phyloP scores from a whole-genome alignment of 2,329 filamentous ascomycete species.

The Aaosphaeria arxii region DNA sequence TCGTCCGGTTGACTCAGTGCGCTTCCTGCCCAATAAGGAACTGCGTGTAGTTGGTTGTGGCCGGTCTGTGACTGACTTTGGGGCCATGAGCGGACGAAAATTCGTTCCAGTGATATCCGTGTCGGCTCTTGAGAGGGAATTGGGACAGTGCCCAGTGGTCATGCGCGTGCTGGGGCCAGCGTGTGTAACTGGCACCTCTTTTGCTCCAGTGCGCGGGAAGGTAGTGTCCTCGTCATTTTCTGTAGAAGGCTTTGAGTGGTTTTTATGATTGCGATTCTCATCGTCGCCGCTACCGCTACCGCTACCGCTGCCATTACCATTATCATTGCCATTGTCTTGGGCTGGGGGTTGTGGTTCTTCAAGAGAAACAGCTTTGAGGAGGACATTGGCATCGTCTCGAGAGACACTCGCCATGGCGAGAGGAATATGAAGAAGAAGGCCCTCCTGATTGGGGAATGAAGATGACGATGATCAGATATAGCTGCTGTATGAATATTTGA shows the following conservation, averaged over 20 bases:
- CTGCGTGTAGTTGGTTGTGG: constrained; percentile 21
- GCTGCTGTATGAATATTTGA: too few species aligned
- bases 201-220: too few species aligned
- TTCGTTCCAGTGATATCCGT: background rate
- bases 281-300: constrained; percentile 1
- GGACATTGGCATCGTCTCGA: constrained; percentile 6
- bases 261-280: constrained; percentile 4
- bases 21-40: constrained; percentile 18
- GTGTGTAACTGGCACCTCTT: too few species aligned
- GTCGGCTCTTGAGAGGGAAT: too few species aligned
- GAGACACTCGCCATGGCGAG: constrained; percentile 16
- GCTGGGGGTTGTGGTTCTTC: constrained; percentile 20
- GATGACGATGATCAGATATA: too few species aligned
- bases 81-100: constrained; percentile 12
- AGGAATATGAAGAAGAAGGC: background rate
- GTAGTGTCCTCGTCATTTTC: constrained; percentile 2
- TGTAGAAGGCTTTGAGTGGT: constrained; percentile 6
- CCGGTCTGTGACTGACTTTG: constrained; percentile 28
- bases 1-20: constrained; percentile 9
- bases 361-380: constrained; percentile 18
- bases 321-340: constrained; percentile 1
- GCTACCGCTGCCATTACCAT: too few species aligned
- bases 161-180: too few species aligned
- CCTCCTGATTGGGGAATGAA: too few species aligned
- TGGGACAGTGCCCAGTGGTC: too few species aligned